A percentile compares a stretch with the other conserved stretches of the same genome.
These are phyloP conservation scores for Malus hybrid DNA, from an alignment of 331 rosid species.

Conservation along the genomic window DNA sequence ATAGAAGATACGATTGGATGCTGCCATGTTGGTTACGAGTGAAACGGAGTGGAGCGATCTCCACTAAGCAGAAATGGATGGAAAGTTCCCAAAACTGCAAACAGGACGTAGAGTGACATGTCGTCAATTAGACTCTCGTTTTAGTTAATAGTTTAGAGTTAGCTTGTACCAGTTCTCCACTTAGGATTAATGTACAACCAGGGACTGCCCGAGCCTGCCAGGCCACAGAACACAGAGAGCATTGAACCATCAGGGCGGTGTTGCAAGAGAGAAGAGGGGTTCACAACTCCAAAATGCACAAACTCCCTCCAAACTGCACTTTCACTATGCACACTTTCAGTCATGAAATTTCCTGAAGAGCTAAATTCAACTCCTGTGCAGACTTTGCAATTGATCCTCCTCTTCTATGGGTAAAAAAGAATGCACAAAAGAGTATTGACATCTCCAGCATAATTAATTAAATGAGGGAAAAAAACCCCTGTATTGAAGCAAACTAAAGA, in stretches of 20 bases:
- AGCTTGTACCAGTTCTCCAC: slow-evolving; percentile 26
- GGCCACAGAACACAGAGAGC: slow-evolving; percentile 21
- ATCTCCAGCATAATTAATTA: slow-evolving; percentile 5
- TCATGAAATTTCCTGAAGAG: slow-evolving; percentile 76
- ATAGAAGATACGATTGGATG: background rate
- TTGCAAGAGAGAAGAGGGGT: slow-evolving; percentile 34
- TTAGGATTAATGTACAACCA: slow-evolving; percentile 37
- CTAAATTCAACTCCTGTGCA: slow-evolving; percentile 88
- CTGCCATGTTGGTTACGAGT: slow-evolving; percentile 14
- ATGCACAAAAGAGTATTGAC: slow-evolving; percentile 20
- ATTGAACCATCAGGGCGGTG: slow-evolving; percentile 27
- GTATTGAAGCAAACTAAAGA: background rate
- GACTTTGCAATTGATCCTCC: slow-evolving; percentile 89
- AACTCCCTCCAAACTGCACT: slow-evolving; percentile 38
- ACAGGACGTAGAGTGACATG: slow-evolving; percentile 22
- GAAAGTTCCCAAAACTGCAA: slow-evolving; percentile 37
- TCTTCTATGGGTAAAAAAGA: slow-evolving; percentile 46
- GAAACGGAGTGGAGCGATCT: slow-evolving; percentile 1
- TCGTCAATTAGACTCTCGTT: slow-evolving; percentile 29
- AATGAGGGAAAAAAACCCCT: background rate
- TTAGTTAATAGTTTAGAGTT: slow-evolving; percentile 24
- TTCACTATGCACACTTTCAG: slow-evolving; percentile 6
- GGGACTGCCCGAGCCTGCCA: slow-evolving; percentile 25
- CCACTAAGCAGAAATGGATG: slow-evolving; percentile 12
- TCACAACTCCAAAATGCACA: slow-evolving; percentile 39